These are phyloP conservation scores for Cutaneotrichosporon daszewskae DNA, from an alignment of 1,284 basidiomycete genomes.

Conservation along the genomic window DNA sequence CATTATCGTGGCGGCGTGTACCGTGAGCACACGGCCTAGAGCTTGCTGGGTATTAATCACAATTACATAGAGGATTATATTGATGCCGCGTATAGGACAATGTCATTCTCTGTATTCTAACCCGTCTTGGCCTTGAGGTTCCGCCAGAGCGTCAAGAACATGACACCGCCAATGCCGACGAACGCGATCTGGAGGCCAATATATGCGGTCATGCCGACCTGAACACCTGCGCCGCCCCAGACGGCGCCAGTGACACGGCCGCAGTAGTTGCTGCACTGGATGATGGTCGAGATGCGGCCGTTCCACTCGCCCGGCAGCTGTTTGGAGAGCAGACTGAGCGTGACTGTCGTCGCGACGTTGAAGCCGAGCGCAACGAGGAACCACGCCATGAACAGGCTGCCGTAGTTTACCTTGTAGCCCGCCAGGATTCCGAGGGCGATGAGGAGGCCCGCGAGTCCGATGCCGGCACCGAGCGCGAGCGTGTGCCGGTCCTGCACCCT, in stretches of 20 bases:
- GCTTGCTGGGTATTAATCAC: no score
- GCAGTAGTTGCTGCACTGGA: constrained; percentile 8
- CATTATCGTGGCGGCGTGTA: no score
- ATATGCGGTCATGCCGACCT: constrained; percentile 8
- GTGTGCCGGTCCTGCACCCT: constrained; percentile 9
- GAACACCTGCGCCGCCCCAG: constrained; percentile 10
- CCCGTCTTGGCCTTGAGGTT: constrained; percentile 10
- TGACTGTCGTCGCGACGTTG: constrained; percentile 7
- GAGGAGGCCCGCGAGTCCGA: constrained; percentile 3
- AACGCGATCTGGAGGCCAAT: constrained; percentile 1
- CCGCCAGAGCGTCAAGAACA: constrained; percentile 6
- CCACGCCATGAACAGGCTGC: constrained; percentile 3
- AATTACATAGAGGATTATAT: no score
- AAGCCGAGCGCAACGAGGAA: constrained; percentile 10
- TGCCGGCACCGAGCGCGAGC: constrained; percentile 1
- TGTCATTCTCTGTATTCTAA: no score
- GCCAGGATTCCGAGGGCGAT: constrained; percentile 2
- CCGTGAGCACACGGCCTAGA: no score
- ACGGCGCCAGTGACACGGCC: constrained; percentile 10
- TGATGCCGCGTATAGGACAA: no score
- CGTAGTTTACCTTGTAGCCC: constrained; percentile 3
- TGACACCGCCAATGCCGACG: constrained; percentile 3
- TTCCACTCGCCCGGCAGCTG: constrained; percentile 11
- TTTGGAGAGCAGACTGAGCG: constrained; percentile 6
- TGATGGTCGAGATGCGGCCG: constrained; percentile 2